Evolutionary conservation across 2,329 filamentous ascomycete species (phyloP).

Genomic region (Chalara sp.): DNA sequence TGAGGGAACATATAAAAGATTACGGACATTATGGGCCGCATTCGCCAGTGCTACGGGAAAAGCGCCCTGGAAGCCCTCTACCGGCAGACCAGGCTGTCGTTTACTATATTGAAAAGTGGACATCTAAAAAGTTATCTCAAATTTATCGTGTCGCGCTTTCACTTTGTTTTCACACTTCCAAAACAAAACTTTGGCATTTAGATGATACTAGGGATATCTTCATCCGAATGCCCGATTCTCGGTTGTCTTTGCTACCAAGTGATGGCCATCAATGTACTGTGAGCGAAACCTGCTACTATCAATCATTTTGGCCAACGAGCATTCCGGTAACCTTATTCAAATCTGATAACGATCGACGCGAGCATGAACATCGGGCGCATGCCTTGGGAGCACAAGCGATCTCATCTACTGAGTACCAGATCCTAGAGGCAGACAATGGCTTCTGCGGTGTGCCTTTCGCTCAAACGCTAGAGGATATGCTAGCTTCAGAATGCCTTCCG

Average conservation of each 20-base stretch:
- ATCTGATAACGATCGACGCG: too few species aligned
- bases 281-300: not conserved
- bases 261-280: not conserved
- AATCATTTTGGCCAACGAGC: not conserved
- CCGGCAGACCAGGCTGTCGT: not conserved
- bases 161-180: slow-evolving; percentile 2
- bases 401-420: not conserved
- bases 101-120: slow-evolving; percentile 7
- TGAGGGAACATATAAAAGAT: slow-evolving; percentile 11
- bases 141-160: not conserved
- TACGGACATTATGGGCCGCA: slow-evolving; percentile 11
- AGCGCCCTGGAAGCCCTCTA: not conserved
- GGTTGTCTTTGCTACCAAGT: not conserved
- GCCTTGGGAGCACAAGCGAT: slow-evolving; percentile 10
- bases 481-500: too few species aligned
- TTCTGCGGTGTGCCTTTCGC: too few species aligned
- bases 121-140: not conserved
- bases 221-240: not conserved
- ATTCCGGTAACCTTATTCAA: too few species aligned
- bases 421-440: too few species aligned
- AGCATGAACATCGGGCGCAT: not conserved
- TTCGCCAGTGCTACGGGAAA: slow-evolving; percentile 4
- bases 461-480: too few species aligned
- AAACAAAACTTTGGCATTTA: slow-evolving; percentile 5
- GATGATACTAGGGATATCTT: slow-evolving; percentile 1